These are phyloP conservation scores for Trichocomaceae sp. DNA, from an alignment of 2,329 filamentous ascomycete genomes.

Conservation along the genomic window DNA sequence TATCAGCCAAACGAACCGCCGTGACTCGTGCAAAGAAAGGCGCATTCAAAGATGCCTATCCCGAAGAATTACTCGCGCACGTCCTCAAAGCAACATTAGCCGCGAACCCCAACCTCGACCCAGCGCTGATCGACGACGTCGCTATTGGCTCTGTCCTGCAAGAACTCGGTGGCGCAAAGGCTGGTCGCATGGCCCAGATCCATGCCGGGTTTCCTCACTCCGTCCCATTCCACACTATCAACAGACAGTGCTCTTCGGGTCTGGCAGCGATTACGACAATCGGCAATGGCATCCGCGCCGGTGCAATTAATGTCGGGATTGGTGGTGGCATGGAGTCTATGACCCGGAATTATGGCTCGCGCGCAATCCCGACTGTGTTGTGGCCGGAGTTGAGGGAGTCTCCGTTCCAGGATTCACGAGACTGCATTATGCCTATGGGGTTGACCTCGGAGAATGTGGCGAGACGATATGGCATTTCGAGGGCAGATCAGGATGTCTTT, in stretches of 20 bases:
- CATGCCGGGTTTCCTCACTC: slow-evolving; percentile 69
- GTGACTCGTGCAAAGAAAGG: slow-evolving; percentile 79
- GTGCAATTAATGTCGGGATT: slow-evolving; percentile 66
- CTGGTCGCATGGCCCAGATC: slow-evolving; percentile 82
- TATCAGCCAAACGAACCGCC: slow-evolving; percentile 84
- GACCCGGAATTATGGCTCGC: slow-evolving; percentile 79
- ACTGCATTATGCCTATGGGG: slow-evolving; percentile 94
- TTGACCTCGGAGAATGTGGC: slow-evolving; percentile 86
- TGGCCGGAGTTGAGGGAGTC: slow-evolving; percentile 68
- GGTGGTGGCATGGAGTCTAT: slow-evolving; percentile 94
- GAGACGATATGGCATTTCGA: slow-evolving; percentile 62
- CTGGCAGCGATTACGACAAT: slow-evolving; percentile 70
- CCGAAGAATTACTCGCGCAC: slow-evolving; percentile 72
- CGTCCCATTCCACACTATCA: slow-evolving; percentile 77
- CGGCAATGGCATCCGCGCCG: slow-evolving; percentile 67
- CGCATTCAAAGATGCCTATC: slow-evolving; percentile 77
- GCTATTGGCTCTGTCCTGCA: slow-evolving; percentile 83
- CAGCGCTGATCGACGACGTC: slow-evolving; percentile 67
- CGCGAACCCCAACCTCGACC: slow-evolving; percentile 65
- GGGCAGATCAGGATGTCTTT: slow-evolving; percentile 76
- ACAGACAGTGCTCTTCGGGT: slow-evolving; percentile 75
- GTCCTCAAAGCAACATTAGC: slow-evolving; percentile 62
- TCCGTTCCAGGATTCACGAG: slow-evolving; percentile 60
- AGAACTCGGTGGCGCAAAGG: slow-evolving; percentile 84
- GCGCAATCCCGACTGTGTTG: slow-evolving; percentile 74